Base-by-base conservation (phyloP, 2,329 filamentous ascomycete species). In the Thielaviopsis populi region DNA sequence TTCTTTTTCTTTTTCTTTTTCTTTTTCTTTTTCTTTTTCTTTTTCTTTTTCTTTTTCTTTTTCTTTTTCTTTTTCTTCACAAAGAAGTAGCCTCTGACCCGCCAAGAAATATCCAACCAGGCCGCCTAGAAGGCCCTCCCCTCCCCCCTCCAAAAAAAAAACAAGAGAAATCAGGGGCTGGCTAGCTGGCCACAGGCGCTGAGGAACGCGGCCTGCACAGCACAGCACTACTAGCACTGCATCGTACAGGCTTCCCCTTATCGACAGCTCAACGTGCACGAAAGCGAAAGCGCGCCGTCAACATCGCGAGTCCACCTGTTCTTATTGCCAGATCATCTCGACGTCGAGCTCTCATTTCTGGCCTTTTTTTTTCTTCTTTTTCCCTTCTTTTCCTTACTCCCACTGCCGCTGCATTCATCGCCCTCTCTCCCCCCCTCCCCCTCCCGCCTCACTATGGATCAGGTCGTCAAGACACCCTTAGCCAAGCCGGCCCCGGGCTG, bases 401-500 rank as follows among this genome's bases (percentile, higher is more conserved):
- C 40, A 48, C 33, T 37, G 33, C 33, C 42, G 11, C 10, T 30
- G 15, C 33, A 62, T 41, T 37, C 46, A 40, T 11, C 19, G 10
- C 5, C 19, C 42, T 11, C 27, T 2, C 17, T 17, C 19, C 56
- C 8, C 59, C 59, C 11, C 5, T 10, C 42, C n/a, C 27, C 2
- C 17, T 17, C 19, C 56, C 8, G 48, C 59, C 11, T 46, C 54
- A 40, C 37, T 19, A 63, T 59, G 43, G 37, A 69, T 59, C 65
- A 65, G n/a, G 69, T 71, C 7, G 68, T 77, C 53, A 76, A 76
- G 69, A 84, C 79, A 53, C 86, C 85, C 41, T 78, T 89, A 67
- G 72, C 75, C n/a, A 71, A 73, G 8, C 85, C 86, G 1, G 74
- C 80, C 1, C 75, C 85, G 1, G 75, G 76, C 42, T 80, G 81